These are phyloP conservation scores for Aegilops bicornis DNA, from an alignment of 176 grass and related monocot species.

Conservation along the genomic window DNA sequence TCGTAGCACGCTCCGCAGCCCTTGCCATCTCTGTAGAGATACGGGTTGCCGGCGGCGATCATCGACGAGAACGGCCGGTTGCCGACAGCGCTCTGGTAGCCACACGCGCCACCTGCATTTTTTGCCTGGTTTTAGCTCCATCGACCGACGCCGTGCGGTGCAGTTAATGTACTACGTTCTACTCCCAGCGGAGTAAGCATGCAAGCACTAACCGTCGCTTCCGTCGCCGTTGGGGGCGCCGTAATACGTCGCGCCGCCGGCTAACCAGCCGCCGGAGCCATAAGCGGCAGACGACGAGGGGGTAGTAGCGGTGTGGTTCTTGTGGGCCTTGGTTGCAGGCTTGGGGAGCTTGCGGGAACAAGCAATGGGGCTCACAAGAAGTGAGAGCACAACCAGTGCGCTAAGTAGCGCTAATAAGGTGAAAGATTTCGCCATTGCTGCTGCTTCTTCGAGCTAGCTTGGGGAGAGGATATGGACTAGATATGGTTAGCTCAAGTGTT, in stretches of 20 bases:
- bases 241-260: slow-evolving; percentile 78
- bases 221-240: slow-evolving; percentile 71
- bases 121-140: background rate
- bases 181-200: background rate
- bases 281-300: slow-evolving; percentile 21
- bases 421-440: slow-evolving; percentile 40
- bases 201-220: slow-evolving; percentile 55
- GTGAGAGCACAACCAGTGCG: slow-evolving; percentile 24
- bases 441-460: slow-evolving; percentile 6
- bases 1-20: slow-evolving; percentile 90
- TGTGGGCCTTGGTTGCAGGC: slow-evolving; percentile 3
- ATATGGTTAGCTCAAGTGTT: slow-evolving; percentile 32
- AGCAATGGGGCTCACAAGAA: slow-evolving; percentile 47
- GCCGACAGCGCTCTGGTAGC: slow-evolving; percentile 66
- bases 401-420: slow-evolving; percentile 7
- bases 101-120: slow-evolving; percentile 76
- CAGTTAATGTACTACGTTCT: background rate
- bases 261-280: slow-evolving; percentile 43
- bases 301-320: slow-evolving; percentile 19
- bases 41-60: slow-evolving; percentile 64
- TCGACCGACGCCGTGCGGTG: background rate
- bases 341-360: slow-evolving; percentile 45
- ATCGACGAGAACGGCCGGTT: slow-evolving; percentile 62
- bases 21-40: slow-evolving; percentile 66
- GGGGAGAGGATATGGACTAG: background rate